Conservation (phyloP, 768 basidiomycete species). For the Astraeus odoratus region DNA sequence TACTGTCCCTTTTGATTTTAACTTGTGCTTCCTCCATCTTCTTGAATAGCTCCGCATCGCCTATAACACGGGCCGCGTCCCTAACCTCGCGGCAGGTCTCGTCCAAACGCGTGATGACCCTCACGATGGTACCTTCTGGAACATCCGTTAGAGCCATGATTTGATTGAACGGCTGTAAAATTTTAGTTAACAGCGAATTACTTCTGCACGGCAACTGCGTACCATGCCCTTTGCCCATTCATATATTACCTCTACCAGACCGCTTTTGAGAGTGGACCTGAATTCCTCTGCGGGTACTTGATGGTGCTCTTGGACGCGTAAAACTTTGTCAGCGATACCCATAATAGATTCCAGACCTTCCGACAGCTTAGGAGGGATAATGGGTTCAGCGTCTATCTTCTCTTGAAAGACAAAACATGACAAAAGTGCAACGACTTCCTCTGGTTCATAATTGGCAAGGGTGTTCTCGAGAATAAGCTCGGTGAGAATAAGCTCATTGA, state of each 20-base stretch:
- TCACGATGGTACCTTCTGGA: conserved; percentile 93
- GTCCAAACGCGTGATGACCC: conserved; percentile 91
- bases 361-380: conserved; percentile 71
- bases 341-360: conserved; percentile 75
- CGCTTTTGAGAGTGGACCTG: conserved; percentile 76
- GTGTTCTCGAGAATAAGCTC: conserved; percentile 97
- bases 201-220: conserved; percentile 16
- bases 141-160: conserved; percentile 91
- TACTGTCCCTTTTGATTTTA: conserved; percentile 94
- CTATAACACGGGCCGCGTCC: conserved; percentile 95
- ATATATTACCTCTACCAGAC: conserved; percentile 93
- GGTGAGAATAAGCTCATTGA: conserved; percentile 93
- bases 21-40: conserved; percentile 97
- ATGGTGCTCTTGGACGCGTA: conserved; percentile 69
- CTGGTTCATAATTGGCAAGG: conserved; percentile 82
- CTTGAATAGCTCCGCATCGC: conserved; percentile 90
- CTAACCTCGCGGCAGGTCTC: conserved; percentile 96
- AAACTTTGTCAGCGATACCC: conserved; percentile 72
- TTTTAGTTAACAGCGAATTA: not conserved
- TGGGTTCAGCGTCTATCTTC: conserved; percentile 87
- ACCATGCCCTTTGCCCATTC: conserved; percentile 99
- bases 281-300: conserved; percentile 78
- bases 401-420: conserved; percentile 99
- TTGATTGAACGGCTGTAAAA: conserved; percentile 83
- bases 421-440: conserved; percentile 92